Percentiles rank a stretch among this genome's conserved stretches.
Evolutionary conservation across 2,329 filamentous ascomycete species (phyloP).

Genomic region (Trichoderma polysporum): DNA sequence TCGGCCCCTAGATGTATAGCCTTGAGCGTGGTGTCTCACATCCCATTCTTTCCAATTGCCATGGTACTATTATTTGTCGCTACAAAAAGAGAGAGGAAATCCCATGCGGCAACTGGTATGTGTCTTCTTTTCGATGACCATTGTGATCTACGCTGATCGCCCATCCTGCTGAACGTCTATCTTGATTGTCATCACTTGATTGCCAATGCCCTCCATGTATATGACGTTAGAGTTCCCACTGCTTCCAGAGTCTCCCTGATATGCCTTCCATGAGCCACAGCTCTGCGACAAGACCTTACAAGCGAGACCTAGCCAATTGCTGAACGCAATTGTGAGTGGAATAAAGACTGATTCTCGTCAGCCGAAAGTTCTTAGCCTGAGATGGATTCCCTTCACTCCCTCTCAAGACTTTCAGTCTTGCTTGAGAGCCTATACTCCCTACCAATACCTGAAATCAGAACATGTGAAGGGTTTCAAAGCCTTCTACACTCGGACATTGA

Average conservation of each 20-base stretch:
- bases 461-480: conserved; percentile 19
- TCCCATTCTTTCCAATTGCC: conserved; percentile 27
- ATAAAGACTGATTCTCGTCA: not conserved
- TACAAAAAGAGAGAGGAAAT: conserved; percentile 1
- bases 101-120: conserved; percentile 27
- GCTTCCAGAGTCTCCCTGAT: not conserved
- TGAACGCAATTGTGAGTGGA: not conserved
- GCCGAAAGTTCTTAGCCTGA: not conserved
- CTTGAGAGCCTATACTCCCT: conserved; percentile 26
- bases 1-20: conserved; percentile 8
- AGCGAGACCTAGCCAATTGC: not conserved
- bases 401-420: conserved; percentile 20
- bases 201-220: conserved; percentile 7
- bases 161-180: not conserved
- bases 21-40: conserved; percentile 22
- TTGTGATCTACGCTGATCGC: conserved; percentile 21
- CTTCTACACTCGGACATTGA: conserved; percentile 19
- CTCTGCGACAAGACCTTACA: not conserved
- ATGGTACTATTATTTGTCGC: conserved; percentile 12
- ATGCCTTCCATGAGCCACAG: not conserved
- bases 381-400: conserved; percentile 21
- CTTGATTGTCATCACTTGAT: not conserved
- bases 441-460: conserved; percentile 23
- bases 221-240: not conserved
- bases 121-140: conserved; percentile 21